phyloP scores from a whole-genome alignment of 192 early-diverging fungal species.

The Dissophora ornata region DNA sequence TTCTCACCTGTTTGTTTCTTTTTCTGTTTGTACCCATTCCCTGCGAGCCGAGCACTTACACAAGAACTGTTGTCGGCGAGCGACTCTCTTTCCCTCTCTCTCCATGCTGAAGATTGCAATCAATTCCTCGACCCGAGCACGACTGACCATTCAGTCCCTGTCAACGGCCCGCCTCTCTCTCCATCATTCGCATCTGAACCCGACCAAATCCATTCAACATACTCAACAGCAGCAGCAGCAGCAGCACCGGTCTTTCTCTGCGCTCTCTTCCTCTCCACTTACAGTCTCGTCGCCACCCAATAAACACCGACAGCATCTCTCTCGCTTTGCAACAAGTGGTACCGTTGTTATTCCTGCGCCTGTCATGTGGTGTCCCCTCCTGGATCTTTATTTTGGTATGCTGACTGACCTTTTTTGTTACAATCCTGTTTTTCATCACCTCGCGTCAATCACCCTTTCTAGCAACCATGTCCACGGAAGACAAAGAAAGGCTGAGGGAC shows the following conservation, averaged over 20 bases:
- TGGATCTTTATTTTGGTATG: background rate
- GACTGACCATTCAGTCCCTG: conserved; percentile 1
- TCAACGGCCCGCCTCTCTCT: background rate
- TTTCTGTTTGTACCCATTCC: too few relatives aligned
- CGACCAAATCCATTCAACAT: background rate
- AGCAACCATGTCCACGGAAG: conserved; percentile 25
- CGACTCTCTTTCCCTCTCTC: too few relatives aligned
- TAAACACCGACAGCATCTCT: conserved; percentile 1
- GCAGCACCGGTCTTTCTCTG: background rate
- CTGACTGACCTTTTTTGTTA: too few relatives aligned
- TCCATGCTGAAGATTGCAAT: conserved; percentile 13
- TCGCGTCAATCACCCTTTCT: background rate
- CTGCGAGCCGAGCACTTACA: too few relatives aligned
- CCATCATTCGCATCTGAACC: background rate
- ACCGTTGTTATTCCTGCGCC: too few relatives aligned
- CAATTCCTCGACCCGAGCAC: conserved; percentile 15
- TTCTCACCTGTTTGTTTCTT: too few relatives aligned
- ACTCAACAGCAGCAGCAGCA: background rate
- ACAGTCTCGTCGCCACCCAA: background rate
- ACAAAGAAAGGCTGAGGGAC: conserved; percentile 23
- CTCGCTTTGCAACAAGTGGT: conserved; percentile 25
- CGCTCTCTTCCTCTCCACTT: background rate
- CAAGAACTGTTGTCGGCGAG: too few relatives aligned
- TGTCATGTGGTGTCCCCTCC: background rate
- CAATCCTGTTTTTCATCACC: too few relatives aligned